Conservation (phyloP, 1,284 basidiomycete species). For the Papiliotrema fonsecae region DNA sequence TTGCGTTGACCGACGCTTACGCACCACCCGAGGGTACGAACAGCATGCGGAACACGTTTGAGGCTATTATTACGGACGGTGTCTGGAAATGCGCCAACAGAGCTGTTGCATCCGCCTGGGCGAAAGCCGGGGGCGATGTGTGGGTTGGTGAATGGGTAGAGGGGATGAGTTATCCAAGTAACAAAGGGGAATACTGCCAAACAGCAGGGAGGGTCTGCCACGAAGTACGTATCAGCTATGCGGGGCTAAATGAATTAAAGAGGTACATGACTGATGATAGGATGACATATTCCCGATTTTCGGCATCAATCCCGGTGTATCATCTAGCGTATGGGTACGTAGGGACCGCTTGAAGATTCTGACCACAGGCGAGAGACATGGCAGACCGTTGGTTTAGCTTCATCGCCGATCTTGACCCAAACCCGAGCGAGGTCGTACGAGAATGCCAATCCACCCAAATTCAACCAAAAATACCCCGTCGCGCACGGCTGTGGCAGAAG, state of each 20-base stretch:
- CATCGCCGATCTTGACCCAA: constrained; percentile 32
- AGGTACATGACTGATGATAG: constrained; percentile 11
- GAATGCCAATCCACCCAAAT: neutral
- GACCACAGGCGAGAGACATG: constrained; percentile 14
- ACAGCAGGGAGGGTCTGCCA: constrained; percentile 34
- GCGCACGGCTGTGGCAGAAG: constrained; percentile 8
- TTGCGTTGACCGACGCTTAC: constrained; percentile 57
- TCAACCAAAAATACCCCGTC: neutral
- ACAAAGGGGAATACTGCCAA: constrained; percentile 39
- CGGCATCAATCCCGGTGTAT: constrained; percentile 1
- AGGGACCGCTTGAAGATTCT: neutral
- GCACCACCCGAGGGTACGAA: constrained; percentile 42
- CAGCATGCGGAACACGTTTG: constrained; percentile 53
- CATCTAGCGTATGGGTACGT: neutral
- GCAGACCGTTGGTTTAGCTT: constrained; percentile 30
- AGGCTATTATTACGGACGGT: constrained; percentile 61
- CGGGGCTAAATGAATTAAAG: too few species aligned
- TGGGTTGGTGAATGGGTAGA: constrained; percentile 64
- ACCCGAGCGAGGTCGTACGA: constrained; percentile 1
- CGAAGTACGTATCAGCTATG: constrained; percentile 21
- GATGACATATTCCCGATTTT: constrained; percentile 44
- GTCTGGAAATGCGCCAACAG: constrained; percentile 57
- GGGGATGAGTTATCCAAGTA: constrained; percentile 65
- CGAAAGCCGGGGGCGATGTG: constrained; percentile 58
- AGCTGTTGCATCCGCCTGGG: constrained; percentile 65